Conservation (phyloP, 2,329 filamentous ascomycete genomes). For the Hymenoscyphus scutula region DNA sequence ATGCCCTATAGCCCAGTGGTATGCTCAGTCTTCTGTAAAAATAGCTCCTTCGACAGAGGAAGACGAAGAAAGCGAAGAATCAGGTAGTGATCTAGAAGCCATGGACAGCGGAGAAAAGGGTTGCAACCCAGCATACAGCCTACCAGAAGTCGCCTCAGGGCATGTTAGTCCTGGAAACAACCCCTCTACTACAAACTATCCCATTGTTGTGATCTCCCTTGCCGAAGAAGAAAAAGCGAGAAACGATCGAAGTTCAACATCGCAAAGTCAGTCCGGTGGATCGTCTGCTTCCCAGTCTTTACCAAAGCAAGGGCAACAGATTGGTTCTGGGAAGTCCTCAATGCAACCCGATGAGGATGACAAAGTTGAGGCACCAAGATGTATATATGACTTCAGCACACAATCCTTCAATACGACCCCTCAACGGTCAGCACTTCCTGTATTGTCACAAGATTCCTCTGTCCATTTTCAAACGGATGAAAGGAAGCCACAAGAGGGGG, state of each 20-base stretch:
- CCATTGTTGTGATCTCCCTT: neutral
- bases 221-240: neutral
- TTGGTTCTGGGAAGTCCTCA: neutral
- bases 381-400: slow-evolving; percentile 21
- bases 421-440: slow-evolving; percentile 12
- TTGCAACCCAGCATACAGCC: neutral
- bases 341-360: neutral
- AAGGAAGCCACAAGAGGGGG: neutral
- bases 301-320: neutral
- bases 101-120: neutral
- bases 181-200: neutral
- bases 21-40: neutral
- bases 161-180: neutral
- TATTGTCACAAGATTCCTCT: neutral
- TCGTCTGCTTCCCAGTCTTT: neutral
- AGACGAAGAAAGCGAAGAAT: neutral
- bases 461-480: neutral
- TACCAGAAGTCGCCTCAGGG: neutral
- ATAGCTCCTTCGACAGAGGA: neutral
- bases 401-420: slow-evolving; percentile 28
- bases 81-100: neutral
- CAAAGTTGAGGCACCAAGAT: neutral
- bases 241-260: neutral
- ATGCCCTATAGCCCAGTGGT: neutral
- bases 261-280: neutral